phyloP scores from a whole-genome alignment of 2,329 filamentous ascomycete species.

The Aspergillus melleus region DNA sequence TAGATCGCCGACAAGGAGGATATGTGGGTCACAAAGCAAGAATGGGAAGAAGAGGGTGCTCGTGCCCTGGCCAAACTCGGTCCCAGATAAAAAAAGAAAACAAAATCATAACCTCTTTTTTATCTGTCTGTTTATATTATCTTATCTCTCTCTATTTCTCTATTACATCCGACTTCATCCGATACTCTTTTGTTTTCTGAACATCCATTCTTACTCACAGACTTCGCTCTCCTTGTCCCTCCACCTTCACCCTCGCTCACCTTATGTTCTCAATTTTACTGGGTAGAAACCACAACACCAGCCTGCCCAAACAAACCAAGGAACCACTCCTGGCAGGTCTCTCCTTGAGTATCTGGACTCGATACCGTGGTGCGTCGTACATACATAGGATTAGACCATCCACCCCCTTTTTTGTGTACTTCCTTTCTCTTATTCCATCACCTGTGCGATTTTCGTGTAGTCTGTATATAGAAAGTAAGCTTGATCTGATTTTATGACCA shows the following conservation, averaged over 20 bases:
- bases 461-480: constrained; percentile 12
- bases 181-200: background rate
- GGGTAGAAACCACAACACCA: background rate
- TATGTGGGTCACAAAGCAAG: constrained; percentile 98
- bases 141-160: no score
- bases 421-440: background rate
- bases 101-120: background rate
- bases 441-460: constrained; percentile 6
- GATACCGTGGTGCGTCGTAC: background rate
- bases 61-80: constrained; percentile 89
- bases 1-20: constrained; percentile 95
- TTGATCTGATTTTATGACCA: background rate
- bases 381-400: background rate
- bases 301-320: no score
- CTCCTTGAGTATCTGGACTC: background rate
- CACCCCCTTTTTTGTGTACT: background rate
- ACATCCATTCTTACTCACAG: background rate
- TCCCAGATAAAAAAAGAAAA: constrained; percentile 62
- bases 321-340: no score
- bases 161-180: background rate
- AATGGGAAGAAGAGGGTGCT: constrained; percentile 92
- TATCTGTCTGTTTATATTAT: background rate
- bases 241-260: background rate
- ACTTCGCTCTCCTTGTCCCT: background rate
- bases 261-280: background rate